Evolutionary conservation across 2,329 filamentous ascomycete species (phyloP), one percentile per base, ranked within the genome.

Genomic region (Penicillium sp.): DNA sequence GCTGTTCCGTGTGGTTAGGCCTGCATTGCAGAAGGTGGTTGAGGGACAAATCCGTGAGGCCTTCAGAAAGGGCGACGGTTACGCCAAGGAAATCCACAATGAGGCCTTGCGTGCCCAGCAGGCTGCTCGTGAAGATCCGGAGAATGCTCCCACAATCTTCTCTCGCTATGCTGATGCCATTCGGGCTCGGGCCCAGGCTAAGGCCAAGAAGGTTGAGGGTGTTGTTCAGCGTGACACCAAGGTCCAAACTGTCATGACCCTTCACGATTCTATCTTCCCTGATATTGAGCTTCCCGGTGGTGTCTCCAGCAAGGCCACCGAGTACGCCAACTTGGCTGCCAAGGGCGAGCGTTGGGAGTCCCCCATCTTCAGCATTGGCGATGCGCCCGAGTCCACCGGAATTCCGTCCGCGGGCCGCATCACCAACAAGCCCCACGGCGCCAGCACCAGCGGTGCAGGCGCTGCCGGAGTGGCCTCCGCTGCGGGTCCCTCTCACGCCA

Each of bases 261-360:
- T 91, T 76, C 84, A 96, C 63, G 90, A 97, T 69, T 92, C 89
- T 61, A 90, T 97, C 61, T 96, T 99, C 86, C 88, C 90, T 68
- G 80, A 93, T 70, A 87, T 99, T 69, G 82, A 86, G 53, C 81
- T 99, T 6, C 91, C 92, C 26, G 89, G 89, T 30, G 92, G 91
- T 51, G 93, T 97, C 71, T 94, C 89, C 64, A 87, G 85, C 78
- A 97, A 96, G 84, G 92, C 93, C 9, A 95, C 90, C 23, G 91
- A 96, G 74, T 97, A 95, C 82, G 90, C 86, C 77, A 85, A 97
- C 19, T 81, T 96, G 54, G 90, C 93, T 8, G 80, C 79, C 62
- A 91, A 94, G 84, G 94, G 94, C 48, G 89, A 96, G 52, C 87
- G 86, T 73, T 99, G 94, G 94, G 88, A 96, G 80, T 95, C 89